Conservation (phyloP, 2,329 filamentous ascomycete species). For the Xylariaceae sp. region DNA sequence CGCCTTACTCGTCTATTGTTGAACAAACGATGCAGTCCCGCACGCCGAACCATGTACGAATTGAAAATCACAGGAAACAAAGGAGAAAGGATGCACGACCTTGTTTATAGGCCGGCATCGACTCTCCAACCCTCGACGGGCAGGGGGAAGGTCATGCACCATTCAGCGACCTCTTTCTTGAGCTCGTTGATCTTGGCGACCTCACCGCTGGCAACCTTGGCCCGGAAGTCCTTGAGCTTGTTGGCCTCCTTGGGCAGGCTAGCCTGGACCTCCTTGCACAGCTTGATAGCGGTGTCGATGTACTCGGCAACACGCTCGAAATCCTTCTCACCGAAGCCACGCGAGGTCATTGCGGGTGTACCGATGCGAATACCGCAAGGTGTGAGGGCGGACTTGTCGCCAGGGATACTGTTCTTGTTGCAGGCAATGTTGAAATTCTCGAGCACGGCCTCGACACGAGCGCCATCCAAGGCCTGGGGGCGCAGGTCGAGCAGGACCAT, state of each 20-base stretch:
- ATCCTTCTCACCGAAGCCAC: constrained; percentile 87
- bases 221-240: constrained; percentile 99
- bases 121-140: constrained; percentile 70
- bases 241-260: constrained; percentile 92
- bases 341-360: constrained; percentile 93
- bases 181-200: constrained; percentile 77
- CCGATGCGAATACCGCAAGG: constrained; percentile 94
- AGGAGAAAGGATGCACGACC: background rate
- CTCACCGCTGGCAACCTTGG: constrained; percentile 74
- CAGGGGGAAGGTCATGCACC: constrained; percentile 88
- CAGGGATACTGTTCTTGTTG: constrained; percentile 99
- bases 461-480: constrained; percentile 79
- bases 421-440: constrained; percentile 98
- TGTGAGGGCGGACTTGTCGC: constrained; percentile 93
- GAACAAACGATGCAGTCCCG: constrained; percentile 24
- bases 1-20: constrained; percentile 25
- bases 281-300: constrained; percentile 83
- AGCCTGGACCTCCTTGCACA: constrained; percentile 82
- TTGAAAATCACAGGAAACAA: constrained; percentile 6
- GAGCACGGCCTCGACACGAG: constrained; percentile 89
- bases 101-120: constrained; percentile 51
- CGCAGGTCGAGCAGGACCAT: constrained; percentile 95
- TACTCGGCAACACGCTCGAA: constrained; percentile 86
- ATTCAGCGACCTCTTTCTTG: constrained; percentile 82
- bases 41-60: constrained; percentile 13